A percentile compares a stretch with the other conserved stretches of the same genome.
Evolutionary conservation across 169 alveolate genomes (phyloP).

Genomic region (Babesia caballi): DNA sequence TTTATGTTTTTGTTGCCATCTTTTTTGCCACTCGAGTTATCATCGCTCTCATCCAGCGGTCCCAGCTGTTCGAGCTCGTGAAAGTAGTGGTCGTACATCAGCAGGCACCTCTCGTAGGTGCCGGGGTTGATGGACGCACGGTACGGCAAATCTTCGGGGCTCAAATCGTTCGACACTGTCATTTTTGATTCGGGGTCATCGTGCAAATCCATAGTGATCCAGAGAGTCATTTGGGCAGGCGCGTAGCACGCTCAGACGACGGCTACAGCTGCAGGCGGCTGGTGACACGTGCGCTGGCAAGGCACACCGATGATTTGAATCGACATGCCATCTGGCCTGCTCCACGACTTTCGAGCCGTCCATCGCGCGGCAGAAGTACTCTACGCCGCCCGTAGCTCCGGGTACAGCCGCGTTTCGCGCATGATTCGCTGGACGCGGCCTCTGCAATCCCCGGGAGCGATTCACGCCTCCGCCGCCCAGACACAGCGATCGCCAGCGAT

Average conservation of each 20-base stretch:
- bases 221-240: too few species aligned
- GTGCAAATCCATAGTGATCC: too few species aligned
- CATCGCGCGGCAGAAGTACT: background rate
- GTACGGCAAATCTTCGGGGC: slow-evolving; percentile 3
- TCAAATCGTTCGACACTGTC: background rate
- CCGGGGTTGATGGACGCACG: slow-evolving; percentile 25
- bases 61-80: slow-evolving; percentile 46
- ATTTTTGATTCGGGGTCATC: too few species aligned
- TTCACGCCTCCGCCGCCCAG: background rate
- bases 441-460: background rate
- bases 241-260: too few species aligned
- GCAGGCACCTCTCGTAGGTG: slow-evolving; percentile 3
- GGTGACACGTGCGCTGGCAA: slow-evolving; percentile 11
- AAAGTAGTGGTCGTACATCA: slow-evolving; percentile 10
- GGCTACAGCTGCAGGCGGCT: background rate
- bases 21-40: background rate
- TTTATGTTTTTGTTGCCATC: slow-evolving; percentile 3
- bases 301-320: slow-evolving; percentile 5
- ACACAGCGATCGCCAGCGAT: background rate
- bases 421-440: background rate
- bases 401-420: slow-evolving; percentile 1
- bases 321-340: background rate
- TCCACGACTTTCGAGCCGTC: background rate
- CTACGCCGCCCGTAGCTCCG: background rate
- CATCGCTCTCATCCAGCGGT: slow-evolving; percentile 1